Evolutionary conservation across 345 rosid species (phyloP), one percentile per base, ranked within the genome.

Genomic region (Acer negundo): DNA sequence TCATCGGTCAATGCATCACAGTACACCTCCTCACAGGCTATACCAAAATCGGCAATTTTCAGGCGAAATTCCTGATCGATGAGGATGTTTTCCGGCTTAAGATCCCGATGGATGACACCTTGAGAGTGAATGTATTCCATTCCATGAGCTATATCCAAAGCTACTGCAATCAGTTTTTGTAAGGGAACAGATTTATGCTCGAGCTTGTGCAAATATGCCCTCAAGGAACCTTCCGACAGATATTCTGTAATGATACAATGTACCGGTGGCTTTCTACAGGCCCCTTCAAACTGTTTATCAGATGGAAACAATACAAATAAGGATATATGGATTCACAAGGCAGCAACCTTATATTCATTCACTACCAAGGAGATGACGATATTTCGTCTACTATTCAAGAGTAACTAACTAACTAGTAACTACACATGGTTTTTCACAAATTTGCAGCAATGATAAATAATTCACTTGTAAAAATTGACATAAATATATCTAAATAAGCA

Each of bases 21-120:
- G 79, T 83, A 79, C 67, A 88, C 91, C 82, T 90, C 97, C 76
- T 94, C 97, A 75, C 99, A 94, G 4, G 98, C 99, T 81, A 97
- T 97, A 38, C 99, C 99, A 82, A 97, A 97, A 82, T 97, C 99
- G 56, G 99, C 99, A 51, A 97, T 84, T 82, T 93, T 97, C 63
- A 94, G 69, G 16, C 83, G 91, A 69, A 90, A 97, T 62, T 94
- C 89, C 82, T 87, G 81, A 64, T 93, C 88, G 6, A 94, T 87
- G 53, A 97, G 92, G 72, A 97, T 77, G 71, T 97, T 97, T 77
- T 97, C 99, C 0, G 99, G 99, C 84, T 97, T 97, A 79, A 97
- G 97, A 86, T 97, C 99, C 10, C 99, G 92, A 76, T 97, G 99
- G 73, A 94, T 93, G 80, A 97, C 77, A 69, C 89, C 95, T 59